Conservation (phyloP, 2,329 filamentous ascomycete genomes). For the Penicillium sclerotigenum region DNA sequence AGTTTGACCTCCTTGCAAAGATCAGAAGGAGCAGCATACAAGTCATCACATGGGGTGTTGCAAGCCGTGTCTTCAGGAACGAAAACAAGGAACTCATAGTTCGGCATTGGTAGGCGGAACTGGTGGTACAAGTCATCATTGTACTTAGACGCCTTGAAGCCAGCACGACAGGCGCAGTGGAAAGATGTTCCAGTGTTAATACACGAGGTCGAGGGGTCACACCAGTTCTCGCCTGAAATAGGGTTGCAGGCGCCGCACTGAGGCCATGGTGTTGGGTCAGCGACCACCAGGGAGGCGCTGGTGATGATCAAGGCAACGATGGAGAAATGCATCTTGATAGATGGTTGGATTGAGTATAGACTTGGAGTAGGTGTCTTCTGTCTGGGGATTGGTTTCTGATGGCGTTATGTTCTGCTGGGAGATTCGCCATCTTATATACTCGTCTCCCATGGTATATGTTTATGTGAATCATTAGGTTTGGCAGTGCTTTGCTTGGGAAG, state of each 20-base stretch:
- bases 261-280: slow-evolving; percentile 17
- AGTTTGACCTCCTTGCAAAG: slow-evolving; percentile 38
- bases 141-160: slow-evolving; percentile 37
- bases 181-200: slow-evolving; percentile 42
- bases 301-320: slow-evolving; percentile 27
- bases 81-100: slow-evolving; percentile 42
- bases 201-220: slow-evolving; percentile 45
- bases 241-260: slow-evolving; percentile 42
- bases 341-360: slow-evolving; percentile 14
- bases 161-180: slow-evolving; percentile 44
- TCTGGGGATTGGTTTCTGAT: neutral
- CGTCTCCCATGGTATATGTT: neutral
- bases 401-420: slow-evolving; percentile 1
- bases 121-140: slow-evolving; percentile 32
- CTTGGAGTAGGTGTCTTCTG: neutral
- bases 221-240: slow-evolving; percentile 39
- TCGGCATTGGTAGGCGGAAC: slow-evolving; percentile 39
- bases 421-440: slow-evolving; percentile 4
- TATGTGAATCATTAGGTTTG: neutral
- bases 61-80: slow-evolving; percentile 36
- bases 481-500: neutral
- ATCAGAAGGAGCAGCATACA: slow-evolving; percentile 27
- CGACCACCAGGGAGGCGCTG: slow-evolving; percentile 22
- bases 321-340: slow-evolving; percentile 30
- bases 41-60: slow-evolving; percentile 37